Conservation (phyloP, 306 rosid genomes). For the Corylus heterophylla region DNA sequence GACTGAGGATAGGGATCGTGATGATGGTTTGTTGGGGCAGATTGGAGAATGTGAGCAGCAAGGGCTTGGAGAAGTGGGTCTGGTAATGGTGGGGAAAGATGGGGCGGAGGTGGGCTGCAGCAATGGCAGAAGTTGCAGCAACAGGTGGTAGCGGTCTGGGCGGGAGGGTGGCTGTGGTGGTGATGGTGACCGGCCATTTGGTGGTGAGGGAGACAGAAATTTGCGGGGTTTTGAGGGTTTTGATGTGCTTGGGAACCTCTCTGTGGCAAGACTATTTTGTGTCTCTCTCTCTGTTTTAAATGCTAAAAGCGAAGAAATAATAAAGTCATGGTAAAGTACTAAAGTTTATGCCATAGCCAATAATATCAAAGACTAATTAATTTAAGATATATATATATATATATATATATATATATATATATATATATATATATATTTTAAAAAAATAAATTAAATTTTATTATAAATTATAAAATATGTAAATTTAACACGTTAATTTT, state of each 20-base stretch:
- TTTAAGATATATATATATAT: too few species aligned
- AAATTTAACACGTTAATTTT: too few species aligned
- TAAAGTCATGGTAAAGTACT: too few species aligned
- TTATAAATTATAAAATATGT: too few species aligned
- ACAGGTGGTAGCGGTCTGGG: slow-evolving; percentile 32
- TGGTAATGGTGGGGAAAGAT: slow-evolving; percentile 23
- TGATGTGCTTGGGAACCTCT: not conserved
- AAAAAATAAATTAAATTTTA: too few species aligned
- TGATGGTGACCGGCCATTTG: slow-evolving; percentile 62
- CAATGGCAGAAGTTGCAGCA: slow-evolving; percentile 32
- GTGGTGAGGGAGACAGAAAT: not conserved
- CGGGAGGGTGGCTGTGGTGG: slow-evolving; percentile 30
- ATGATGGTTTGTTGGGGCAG: slow-evolving; percentile 23
- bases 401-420: too few species aligned
- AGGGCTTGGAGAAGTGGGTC: slow-evolving; percentile 60
- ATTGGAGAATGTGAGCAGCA: slow-evolving; percentile 49
- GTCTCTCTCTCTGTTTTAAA: not conserved
- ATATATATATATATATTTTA: too few species aligned
- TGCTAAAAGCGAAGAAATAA: not conserved
- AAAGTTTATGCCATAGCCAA: too few species aligned
- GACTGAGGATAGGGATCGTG: slow-evolving; percentile 13
- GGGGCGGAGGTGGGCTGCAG: slow-evolving; percentile 34
- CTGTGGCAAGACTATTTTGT: not conserved
- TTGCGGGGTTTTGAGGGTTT: not conserved
- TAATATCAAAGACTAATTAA: too few species aligned